Base-by-base conservation (phyloP, 805 yeast genomes). In the Millerago galiae region DNA sequence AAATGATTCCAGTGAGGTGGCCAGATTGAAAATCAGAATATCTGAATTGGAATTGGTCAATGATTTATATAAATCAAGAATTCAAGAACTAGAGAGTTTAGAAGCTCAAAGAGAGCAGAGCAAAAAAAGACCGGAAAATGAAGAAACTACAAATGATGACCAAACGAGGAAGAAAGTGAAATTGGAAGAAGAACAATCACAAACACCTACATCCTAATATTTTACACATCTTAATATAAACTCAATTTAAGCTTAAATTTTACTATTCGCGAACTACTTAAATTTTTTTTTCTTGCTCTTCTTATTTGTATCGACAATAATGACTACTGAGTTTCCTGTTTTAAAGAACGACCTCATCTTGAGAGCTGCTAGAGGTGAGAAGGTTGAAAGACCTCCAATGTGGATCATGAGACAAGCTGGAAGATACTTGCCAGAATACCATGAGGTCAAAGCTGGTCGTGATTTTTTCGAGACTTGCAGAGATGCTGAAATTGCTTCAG, bases 391-490 rank as follows among this genome's bases (percentile, higher is more conserved):
- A 60, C 97, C 99, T 2, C 99, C 99, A 15, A 79, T 93, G 47
- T 93, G 97, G 97, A 83, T 90, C 52, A 89, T 89, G 97, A 79
- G 97, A 65, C 97, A 89, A 69, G 97, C 97, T n/a, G 97, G 97
- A 15, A 74, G 97, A 47, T 89, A 90, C 56, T 68, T 72, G 29
- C 95, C 95, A 25, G 95, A 93, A 60, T 93, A 93, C 61, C 96
- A 90, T 61, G 75, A 79, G 59, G 96, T 80, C 37, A 93, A 93
- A 60, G 95, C 77, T 38, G 74, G 74, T 13, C 72, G 86, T 50
- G 96, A 93, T 65, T 93, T 93, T 62, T 93, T 93, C 58, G 95
- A 89, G 58, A 81, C 93, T n/a, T 93, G 99, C 60, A 74, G 93
- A 56, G 93, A 87, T 60, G 88, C 98, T 2, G 97, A 91, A 61